Evolutionary conservation across 768 basidiomycete genomes (phyloP).

Genomic region (Nevesoporus exiguus): DNA sequence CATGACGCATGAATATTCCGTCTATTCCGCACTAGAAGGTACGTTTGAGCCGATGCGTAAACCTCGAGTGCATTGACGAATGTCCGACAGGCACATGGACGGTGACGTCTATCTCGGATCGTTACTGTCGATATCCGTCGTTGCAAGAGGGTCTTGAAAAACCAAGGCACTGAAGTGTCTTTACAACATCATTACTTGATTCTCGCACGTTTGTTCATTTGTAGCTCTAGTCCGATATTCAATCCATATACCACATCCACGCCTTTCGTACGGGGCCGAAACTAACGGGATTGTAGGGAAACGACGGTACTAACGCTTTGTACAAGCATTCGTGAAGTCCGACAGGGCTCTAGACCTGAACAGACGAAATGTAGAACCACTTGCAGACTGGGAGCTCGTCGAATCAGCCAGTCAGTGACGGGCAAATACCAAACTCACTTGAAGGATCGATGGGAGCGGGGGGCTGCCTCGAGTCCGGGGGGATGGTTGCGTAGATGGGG

Average conservation of each 20-base stretch:
- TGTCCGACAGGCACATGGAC: slow-evolving; percentile 74
- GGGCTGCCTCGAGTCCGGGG: slow-evolving; percentile 76
- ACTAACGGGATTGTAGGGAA: slow-evolving; percentile 1
- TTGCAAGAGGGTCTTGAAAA: slow-evolving; percentile 52
- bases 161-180: slow-evolving; percentile 19
- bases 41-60: slow-evolving; percentile 17
- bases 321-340: not conserved
- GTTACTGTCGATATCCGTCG: slow-evolving; percentile 83
- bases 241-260: slow-evolving; percentile 1
- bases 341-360: slow-evolving; percentile 53
- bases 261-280: not conserved
- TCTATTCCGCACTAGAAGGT: slow-evolving; percentile 92
- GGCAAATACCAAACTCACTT: slow-evolving; percentile 46
- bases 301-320: not conserved
- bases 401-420: not conserved
- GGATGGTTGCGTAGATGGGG: slow-evolving; percentile 59
- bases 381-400: slow-evolving; percentile 60
- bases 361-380: slow-evolving; percentile 94
- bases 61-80: slow-evolving; percentile 1
- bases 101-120: slow-evolving; percentile 87
- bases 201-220: slow-evolving; percentile 23
- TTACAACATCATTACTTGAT: slow-evolving; percentile 6
- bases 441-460: slow-evolving; percentile 89
- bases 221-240: slow-evolving; percentile 21
- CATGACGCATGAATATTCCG: slow-evolving; percentile 73